Conservation (phyloP, 345 rosid genomes). For the Ailanthus altissimus region DNA sequence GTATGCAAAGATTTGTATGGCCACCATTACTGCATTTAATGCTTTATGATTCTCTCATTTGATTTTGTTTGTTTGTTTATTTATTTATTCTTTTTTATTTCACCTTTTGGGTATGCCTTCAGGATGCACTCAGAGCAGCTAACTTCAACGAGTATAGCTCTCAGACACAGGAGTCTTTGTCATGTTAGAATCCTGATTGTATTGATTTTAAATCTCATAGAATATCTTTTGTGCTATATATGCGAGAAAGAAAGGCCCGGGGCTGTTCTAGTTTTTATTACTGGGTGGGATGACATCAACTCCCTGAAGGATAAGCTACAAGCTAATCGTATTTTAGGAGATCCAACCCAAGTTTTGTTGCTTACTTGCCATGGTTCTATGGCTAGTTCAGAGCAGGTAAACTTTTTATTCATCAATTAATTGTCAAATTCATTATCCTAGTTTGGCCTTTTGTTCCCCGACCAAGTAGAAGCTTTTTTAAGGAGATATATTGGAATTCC, state of each 20-base stretch:
- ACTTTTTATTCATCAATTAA: background rate
- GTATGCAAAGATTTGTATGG: constrained; percentile 35
- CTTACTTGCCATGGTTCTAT: constrained; percentile 97
- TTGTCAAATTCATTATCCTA: constrained; percentile 3
- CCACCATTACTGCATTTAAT: constrained; percentile 8
- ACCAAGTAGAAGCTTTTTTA: background rate
- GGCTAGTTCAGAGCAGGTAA: constrained; percentile 96
- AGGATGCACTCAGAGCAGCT: constrained; percentile 80
- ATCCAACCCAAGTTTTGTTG: constrained; percentile 66
- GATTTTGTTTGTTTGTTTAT: background rate
- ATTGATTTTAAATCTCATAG: constrained; percentile 93
- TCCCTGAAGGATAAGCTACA: constrained; percentile 82
- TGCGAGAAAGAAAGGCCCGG: constrained; percentile 79
- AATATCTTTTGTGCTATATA: constrained; percentile 58
- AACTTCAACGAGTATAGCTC: constrained; percentile 60
- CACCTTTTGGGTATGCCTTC: constrained; percentile 18
- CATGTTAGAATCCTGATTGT: constrained; percentile 91
- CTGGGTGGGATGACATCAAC: constrained; percentile 96
- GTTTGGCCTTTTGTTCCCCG: background rate
- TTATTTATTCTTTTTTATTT: constrained; percentile 10
- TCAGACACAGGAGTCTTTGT: constrained; percentile 69
- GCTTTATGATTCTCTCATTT: constrained; percentile 6
- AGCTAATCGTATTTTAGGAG: constrained; percentile 67
- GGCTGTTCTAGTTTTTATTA: constrained; percentile 87
- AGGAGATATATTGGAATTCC: constrained; percentile 22